Evolutionary conservation across 805 yeast genomes (phyloP).

Genomic region (Saccharomycopsis amapae): DNA sequence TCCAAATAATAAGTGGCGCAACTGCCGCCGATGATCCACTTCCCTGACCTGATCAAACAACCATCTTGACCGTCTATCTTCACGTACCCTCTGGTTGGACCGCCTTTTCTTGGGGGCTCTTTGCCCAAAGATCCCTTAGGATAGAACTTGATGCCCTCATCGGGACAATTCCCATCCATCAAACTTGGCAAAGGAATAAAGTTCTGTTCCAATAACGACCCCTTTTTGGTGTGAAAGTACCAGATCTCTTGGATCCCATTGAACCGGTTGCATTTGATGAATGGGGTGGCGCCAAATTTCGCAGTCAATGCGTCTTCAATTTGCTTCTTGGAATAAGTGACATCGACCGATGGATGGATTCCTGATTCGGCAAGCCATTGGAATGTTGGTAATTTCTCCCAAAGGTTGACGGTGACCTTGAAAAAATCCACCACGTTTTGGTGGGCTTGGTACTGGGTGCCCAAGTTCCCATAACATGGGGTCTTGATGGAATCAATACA

Average conservation of each 20-base stretch:
- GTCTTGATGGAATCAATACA: constrained; percentile 78
- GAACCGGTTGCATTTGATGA: constrained; percentile 50
- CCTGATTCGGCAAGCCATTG: constrained; percentile 60
- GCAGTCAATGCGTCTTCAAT: constrained; percentile 45
- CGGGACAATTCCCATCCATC: constrained; percentile 17
- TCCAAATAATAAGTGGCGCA: constrained; percentile 69
- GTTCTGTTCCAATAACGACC: constrained; percentile 59
- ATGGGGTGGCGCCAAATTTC: constrained; percentile 49
- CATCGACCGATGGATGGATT: constrained; percentile 56
- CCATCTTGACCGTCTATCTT: constrained; percentile 49
- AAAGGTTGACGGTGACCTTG: constrained; percentile 51
- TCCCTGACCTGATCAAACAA: constrained; percentile 79
- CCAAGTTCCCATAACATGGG: constrained; percentile 45
- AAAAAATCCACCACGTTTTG: constrained; percentile 64
- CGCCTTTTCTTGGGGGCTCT: constrained; percentile 27
- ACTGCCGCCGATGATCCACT: constrained; percentile 73
- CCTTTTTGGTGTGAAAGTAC: constrained; percentile 74
- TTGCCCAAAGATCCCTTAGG: constrained; percentile 48
- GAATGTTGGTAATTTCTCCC: constrained; percentile 56
- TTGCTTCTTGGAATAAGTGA: constrained; percentile 50
- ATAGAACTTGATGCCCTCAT: constrained; percentile 48
- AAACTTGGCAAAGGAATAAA: constrained; percentile 51
- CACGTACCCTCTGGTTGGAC: constrained; percentile 39
- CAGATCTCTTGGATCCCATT: constrained; percentile 48
- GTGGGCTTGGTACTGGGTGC: constrained; percentile 23